Conservation (phyloP, 2,329 filamentous ascomycete genomes). For the Pseudocercospora eumusae region DNA sequence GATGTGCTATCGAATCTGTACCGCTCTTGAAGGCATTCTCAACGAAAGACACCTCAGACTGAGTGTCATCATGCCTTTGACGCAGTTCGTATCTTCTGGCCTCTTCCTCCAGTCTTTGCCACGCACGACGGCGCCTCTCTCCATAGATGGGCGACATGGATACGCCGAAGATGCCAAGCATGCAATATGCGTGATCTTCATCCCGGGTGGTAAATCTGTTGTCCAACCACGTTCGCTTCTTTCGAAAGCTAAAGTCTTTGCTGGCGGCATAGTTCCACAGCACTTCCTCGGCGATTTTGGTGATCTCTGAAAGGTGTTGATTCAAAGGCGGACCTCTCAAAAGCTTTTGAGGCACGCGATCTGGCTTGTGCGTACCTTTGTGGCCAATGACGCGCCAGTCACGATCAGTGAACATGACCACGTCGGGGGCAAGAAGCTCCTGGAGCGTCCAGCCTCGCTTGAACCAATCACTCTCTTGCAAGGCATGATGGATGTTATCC, state of each 20-base stretch:
- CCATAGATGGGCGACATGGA: conserved; percentile 20
- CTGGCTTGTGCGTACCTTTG: conserved; percentile 6
- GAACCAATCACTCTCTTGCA: conserved; percentile 11
- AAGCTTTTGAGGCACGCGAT: background rate
- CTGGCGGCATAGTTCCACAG: conserved; percentile 18
- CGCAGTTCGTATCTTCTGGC: background rate
- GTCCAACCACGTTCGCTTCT: conserved; percentile 21
- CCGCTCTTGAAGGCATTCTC: background rate
- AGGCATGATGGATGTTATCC: conserved; percentile 6
- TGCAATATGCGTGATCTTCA: conserved; percentile 26
- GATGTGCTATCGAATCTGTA: too few species aligned
- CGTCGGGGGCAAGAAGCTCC: conserved; percentile 18
- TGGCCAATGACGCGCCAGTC: conserved; percentile 20
- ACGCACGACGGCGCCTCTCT: conserved; percentile 17
- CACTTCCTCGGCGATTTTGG: conserved; percentile 16
- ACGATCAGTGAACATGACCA: conserved; percentile 14
- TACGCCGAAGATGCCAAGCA: conserved; percentile 25
- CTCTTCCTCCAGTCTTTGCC: conserved; percentile 14
- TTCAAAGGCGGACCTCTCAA: background rate
- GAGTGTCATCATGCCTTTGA: background rate
- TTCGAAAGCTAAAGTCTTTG: conserved; percentile 3
- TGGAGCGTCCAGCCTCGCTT: conserved; percentile 14
- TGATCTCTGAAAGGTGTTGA: conserved; percentile 13
- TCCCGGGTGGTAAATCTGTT: conserved; percentile 13
- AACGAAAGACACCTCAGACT: background rate